phyloP scores from a whole-genome alignment of 495 filamentous ascomycete genomes.

The Geoglossum glabrum region DNA sequence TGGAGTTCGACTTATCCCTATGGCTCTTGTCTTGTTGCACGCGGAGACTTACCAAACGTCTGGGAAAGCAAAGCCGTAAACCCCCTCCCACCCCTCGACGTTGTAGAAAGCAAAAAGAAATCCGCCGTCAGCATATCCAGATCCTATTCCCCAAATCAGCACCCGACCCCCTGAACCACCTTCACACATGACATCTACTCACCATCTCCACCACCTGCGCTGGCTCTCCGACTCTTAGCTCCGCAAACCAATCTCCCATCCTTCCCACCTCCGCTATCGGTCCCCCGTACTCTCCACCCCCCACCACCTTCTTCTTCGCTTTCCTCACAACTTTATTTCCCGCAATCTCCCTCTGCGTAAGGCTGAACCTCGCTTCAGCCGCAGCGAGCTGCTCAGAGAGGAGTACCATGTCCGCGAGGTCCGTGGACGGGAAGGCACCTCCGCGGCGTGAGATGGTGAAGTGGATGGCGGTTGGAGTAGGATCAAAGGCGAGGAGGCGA shows the following conservation, averaged over 20 bases:
- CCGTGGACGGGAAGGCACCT: constrained; percentile 6
- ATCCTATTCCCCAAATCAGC: constrained; percentile 6
- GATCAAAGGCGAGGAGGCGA: constrained; percentile 1
- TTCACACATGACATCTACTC: background rate
- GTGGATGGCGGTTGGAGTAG: background rate
- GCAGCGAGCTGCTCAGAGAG: constrained; percentile 9
- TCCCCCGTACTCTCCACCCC: constrained; percentile 3
- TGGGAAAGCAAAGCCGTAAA: constrained; percentile 16
- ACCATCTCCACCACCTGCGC: background rate
- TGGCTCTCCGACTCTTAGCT: background rate
- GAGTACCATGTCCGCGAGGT: constrained; percentile 19
- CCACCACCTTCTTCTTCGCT: constrained; percentile 11
- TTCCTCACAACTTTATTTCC: constrained; percentile 18
- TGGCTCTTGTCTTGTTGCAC: background rate
- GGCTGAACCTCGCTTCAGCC: constrained; percentile 14
- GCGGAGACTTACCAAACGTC: constrained; percentile 7
- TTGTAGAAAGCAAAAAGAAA: constrained; percentile 16
- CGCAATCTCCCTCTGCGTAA: constrained; percentile 15
- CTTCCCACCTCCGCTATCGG: constrained; percentile 2
- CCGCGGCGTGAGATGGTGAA: background rate
- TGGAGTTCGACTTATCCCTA: too few species aligned
- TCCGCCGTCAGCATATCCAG: constrained; percentile 19
- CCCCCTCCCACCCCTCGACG: constrained; percentile 14
- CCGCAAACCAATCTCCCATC: background rate
- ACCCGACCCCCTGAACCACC: too few species aligned